Conservation (phyloP, 495 filamentous ascomycete genomes). For the Hyaloscypha hepaticicola region DNA sequence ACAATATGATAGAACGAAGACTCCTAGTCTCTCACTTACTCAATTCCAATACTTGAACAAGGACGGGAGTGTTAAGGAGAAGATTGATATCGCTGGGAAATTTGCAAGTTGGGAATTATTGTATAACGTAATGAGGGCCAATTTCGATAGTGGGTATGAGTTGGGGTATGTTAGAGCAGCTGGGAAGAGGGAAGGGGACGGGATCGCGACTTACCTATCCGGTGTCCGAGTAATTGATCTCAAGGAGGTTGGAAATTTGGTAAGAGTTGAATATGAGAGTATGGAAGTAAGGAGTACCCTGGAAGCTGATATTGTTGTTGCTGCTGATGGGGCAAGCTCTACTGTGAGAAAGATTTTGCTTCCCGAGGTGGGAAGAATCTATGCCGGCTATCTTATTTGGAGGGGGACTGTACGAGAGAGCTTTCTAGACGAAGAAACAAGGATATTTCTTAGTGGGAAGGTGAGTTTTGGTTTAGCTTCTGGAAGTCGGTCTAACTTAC, state of each 20-base stretch:
- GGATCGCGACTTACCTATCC: conserved; percentile 44
- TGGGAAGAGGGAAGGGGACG: conserved; percentile 35
- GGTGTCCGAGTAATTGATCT: conserved; percentile 47
- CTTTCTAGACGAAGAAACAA: conserved; percentile 34
- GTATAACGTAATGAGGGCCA: conserved; percentile 54
- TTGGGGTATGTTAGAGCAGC: conserved; percentile 46
- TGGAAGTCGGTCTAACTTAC: not conserved
- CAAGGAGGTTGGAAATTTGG: conserved; percentile 34
- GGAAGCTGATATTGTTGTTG: conserved; percentile 49
- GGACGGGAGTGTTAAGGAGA: conserved; percentile 34
- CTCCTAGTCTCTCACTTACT: conserved; percentile 35
- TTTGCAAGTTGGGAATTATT: conserved; percentile 47
- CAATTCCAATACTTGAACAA: conserved; percentile 2
- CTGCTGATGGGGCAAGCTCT: conserved; percentile 56
- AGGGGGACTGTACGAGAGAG: conserved; percentile 51
- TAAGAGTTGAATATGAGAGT: conserved; percentile 17
- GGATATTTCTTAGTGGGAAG: conserved; percentile 28
- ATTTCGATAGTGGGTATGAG: conserved; percentile 50
- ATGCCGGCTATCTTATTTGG: conserved; percentile 56
- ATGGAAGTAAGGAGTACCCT: conserved; percentile 38
- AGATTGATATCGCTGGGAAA: conserved; percentile 18
- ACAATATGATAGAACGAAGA: conserved; percentile 39
- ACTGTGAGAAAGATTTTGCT: conserved; percentile 47
- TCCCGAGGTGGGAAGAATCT: conserved; percentile 47
- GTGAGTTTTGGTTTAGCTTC: not conserved